Evolutionary conservation across 148 eudicot genomes (phyloP), one percentile per base, ranked within the genome.

Genomic region (Salicornia ramosissima): DNA sequence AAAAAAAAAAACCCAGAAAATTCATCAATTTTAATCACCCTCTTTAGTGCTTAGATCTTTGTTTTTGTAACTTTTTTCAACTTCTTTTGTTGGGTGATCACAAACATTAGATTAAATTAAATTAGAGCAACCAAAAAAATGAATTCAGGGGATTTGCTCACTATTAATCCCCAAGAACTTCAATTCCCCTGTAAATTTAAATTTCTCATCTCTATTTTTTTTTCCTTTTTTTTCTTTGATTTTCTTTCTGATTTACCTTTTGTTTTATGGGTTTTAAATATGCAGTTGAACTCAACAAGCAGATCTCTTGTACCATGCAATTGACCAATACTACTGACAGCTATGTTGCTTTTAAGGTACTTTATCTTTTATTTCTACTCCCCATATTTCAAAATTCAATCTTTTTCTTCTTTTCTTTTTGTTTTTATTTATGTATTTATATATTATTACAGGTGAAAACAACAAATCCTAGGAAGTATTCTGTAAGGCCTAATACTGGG

Each of bases 401-500:
- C 25, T 6, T 68, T 39, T 8, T 55, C 24, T 51, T 51, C 8
- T 43, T 10, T 47, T 0, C 3, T 10, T 26, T 22, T 0, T 59
- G 12, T 8, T 58, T 39, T 40, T 42, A 12, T 33, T 5, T 47
- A 0, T 29, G 14, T 22, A 18, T 69, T 16, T 74, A 3, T 36
- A 36, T 36, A 58, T 8, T 51, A 0, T 10, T 36, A 10, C 74
- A 92, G 97, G 93, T 92, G 67, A 89, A 87, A 62, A 90, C 96
- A 25, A 92, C 97, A 59, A 90, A 92, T 80, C 97, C 97, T 22
- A 92, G 87, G 80, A 87, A 90, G 83, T 92, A 92, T 55, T 86
- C 89, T 64, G 97, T 92, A 39, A 54, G 93, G 65, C 97, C 96
- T 33, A 92, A 92, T 66, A 83, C 93, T 29, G 97, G 96, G 70